Percentiles rank a stretch among this genome's conserved stretches.
Evolutionary conservation across 768 basidiomycete genomes (phyloP).

Genomic region (Rickenella mellea): DNA sequence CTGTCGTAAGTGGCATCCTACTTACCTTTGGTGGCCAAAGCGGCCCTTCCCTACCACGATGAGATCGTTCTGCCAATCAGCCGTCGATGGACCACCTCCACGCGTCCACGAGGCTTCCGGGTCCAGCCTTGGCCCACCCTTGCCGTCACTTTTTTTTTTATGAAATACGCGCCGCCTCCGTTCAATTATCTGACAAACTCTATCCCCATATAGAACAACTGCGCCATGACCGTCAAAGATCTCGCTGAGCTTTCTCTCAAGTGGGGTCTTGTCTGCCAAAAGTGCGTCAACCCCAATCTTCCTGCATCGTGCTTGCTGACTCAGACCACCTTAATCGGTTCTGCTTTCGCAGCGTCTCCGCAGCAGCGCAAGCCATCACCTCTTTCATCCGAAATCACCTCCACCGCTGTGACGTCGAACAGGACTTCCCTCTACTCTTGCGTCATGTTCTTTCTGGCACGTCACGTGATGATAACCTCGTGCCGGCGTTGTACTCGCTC

Average conservation of each 20-base stretch:
- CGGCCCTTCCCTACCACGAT: too few relatives aligned
- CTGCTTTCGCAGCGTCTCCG: constrained; percentile 45
- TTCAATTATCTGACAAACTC: constrained; percentile 9
- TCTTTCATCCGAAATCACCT: constrained; percentile 73
- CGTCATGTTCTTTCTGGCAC: constrained; percentile 69
- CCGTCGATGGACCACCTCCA: not conserved
- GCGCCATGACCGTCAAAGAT: constrained; percentile 82
- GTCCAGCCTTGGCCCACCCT: too few relatives aligned
- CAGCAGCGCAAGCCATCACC: constrained; percentile 74
- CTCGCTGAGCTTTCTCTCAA: constrained; percentile 61
- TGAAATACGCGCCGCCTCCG: constrained; percentile 13
- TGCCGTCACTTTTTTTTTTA: constrained; percentile 7
- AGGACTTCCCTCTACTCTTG: constrained; percentile 66
- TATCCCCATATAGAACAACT: constrained; percentile 49
- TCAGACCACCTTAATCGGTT: constrained; percentile 9
- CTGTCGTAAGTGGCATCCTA: constrained; percentile 44
- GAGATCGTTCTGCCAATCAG: not conserved
- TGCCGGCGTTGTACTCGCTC: constrained; percentile 60
- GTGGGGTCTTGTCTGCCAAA: constrained; percentile 65
- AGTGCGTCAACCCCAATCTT: constrained; percentile 34
- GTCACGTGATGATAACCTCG: constrained; percentile 60
- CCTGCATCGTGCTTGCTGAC: constrained; percentile 1
- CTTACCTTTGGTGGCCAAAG: not conserved
- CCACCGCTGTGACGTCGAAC: constrained; percentile 58
- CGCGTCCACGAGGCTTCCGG: too few relatives aligned